These are phyloP conservation scores for Gypsophila paniculata DNA, from an alignment of 179 eudicot species.

Conservation along the genomic window DNA sequence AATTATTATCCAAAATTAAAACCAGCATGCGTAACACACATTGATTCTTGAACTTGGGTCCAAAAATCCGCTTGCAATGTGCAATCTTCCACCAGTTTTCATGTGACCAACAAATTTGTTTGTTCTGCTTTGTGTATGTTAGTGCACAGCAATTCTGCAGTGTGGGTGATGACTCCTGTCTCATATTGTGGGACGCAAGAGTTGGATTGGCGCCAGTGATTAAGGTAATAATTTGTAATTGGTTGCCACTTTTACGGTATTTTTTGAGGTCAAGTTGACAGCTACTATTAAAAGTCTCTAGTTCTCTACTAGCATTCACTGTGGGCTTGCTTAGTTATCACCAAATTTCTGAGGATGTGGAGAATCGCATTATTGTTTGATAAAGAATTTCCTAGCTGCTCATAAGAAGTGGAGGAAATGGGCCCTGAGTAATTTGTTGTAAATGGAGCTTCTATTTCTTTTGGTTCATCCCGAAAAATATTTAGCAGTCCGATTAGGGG, in stretches of 20 bases:
- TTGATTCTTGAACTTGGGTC: neutral
- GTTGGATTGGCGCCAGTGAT: conserved; percentile 61
- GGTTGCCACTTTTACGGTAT: conserved; percentile 3
- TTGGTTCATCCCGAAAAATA: too few relatives aligned
- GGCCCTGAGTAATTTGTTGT: neutral
- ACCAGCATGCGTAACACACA: neutral
- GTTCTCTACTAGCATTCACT: neutral
- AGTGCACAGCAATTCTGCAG: conserved; percentile 92
- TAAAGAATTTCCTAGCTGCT: neutral
- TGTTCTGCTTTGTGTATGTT: conserved; percentile 24
- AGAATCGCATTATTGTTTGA: neutral
- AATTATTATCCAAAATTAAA: neutral
- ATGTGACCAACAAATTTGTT: neutral
- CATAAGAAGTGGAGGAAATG: neutral
- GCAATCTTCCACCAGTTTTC: neutral
- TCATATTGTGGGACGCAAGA: conserved; percentile 93
- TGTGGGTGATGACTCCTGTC: conserved; percentile 96
- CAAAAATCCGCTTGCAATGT: neutral
- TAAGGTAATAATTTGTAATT: conserved; percentile 49
- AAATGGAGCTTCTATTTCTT: too few relatives aligned
- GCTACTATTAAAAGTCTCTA: conserved; percentile 1
- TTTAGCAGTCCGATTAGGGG: too few relatives aligned
- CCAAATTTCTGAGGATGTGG: neutral
- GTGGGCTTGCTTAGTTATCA: neutral
- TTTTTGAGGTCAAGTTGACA: neutral